phyloP scores from a whole-genome alignment of 2,329 filamentous ascomycete species.

The Dothistroma pini region DNA sequence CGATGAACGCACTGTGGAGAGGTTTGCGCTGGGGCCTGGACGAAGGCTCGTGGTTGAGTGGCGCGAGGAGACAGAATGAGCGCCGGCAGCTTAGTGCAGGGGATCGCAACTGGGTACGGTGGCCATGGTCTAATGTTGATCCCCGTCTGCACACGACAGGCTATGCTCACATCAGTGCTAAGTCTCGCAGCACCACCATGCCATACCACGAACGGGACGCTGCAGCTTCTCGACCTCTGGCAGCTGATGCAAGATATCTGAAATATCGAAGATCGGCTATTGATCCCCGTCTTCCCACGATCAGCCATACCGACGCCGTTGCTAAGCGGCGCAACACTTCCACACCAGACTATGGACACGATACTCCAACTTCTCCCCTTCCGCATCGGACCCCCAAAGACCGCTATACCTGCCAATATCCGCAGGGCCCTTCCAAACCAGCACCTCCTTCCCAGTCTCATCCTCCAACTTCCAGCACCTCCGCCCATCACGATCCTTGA shows the following conservation, averaged over 20 bases:
- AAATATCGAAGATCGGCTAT: no score
- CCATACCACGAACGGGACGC: no score
- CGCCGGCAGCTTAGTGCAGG: no score
- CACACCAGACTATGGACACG: not conserved
- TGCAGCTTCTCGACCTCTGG: no score
- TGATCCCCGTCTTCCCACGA: not conserved
- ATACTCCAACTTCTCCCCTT: slow-evolving; percentile 3
- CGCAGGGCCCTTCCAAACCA: slow-evolving; percentile 3
- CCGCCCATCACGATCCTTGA: not conserved
- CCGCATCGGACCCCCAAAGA: not conserved
- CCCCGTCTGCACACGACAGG: not conserved
- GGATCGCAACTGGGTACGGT: no score
- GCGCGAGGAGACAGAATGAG: not conserved
- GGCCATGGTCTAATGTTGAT: no score
- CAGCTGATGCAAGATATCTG: no score
- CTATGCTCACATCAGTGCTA: not conserved
- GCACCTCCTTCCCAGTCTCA: not conserved
- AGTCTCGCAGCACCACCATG: not conserved
- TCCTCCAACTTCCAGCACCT: not conserved
- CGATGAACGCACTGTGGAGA: not conserved
- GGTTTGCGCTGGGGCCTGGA: not conserved
- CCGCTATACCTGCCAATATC: slow-evolving; percentile 3
- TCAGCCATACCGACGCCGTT: not conserved
- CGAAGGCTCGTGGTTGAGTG: not conserved
- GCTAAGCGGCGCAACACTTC: not conserved